Conservation (phyloP, 345 rosid genomes). For the Noccaea bulbosa region DNA sequence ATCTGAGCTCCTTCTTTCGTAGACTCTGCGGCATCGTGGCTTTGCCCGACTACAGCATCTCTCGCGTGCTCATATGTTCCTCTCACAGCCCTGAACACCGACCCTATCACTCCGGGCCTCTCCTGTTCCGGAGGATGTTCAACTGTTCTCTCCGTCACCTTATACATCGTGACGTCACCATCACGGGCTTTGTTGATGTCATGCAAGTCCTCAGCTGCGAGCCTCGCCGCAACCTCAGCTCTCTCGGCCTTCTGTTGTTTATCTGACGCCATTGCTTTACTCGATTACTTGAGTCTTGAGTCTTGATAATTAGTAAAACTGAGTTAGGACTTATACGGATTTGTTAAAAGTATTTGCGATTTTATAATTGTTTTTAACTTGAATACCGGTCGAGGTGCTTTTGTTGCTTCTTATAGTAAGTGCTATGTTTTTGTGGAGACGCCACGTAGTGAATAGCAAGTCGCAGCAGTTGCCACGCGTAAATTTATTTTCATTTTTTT, state of each 20-base stretch:
- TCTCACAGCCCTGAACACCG: constrained; percentile 58
- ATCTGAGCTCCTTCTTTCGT: constrained; percentile 33
- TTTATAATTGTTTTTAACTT: not conserved
- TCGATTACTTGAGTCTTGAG: not conserved
- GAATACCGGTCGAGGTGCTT: not conserved
- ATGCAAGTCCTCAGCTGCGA: constrained; percentile 50
- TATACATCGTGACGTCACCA: constrained; percentile 35
- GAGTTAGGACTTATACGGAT: not conserved
- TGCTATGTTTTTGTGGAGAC: not conserved
- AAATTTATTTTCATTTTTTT: not conserved
- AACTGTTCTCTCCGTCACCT: constrained; percentile 32
- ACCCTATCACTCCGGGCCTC: constrained; percentile 62
- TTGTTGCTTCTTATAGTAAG: constrained; percentile 34
- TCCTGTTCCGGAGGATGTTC: constrained; percentile 48
- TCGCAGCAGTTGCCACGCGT: constrained; percentile 36
- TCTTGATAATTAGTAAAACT: not conserved
- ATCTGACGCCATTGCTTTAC: constrained; percentile 56
- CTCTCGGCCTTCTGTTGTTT: constrained; percentile 57
- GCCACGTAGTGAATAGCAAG: constrained; percentile 31
- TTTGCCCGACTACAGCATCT: constrained; percentile 63
- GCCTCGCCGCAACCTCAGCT: constrained; percentile 54
- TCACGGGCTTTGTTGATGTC: constrained; percentile 48
- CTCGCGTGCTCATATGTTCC: constrained; percentile 64
- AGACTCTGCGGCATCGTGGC: constrained; percentile 1
- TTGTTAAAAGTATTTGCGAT: not conserved